Evolutionary conservation across 768 basidiomycete species (phyloP), one percentile per base, ranked within the genome.

Genomic region (Termitomyces bulborhizus): DNA sequence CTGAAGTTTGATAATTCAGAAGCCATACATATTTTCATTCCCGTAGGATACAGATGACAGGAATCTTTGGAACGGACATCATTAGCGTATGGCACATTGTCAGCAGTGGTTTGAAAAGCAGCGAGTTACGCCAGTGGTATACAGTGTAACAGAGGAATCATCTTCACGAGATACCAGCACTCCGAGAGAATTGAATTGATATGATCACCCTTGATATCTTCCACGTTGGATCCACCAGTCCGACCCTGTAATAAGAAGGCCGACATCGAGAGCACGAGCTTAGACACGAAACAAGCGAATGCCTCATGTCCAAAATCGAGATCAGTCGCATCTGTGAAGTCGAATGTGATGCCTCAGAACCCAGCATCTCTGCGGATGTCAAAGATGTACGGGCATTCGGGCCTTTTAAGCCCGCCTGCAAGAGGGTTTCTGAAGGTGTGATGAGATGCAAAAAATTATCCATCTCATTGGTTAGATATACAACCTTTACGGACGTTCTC

Each of bases 281-380:
- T 92, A 91, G 15, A 88, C 78, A 21, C 81, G 73, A 69, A 84
- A 81, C n/a, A 21, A 21, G 83, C 89, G 62, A 93, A 89, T 36
- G 68, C 66, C 46, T 77, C 57, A 3, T 76, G 78, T 60, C 76
- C 74, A 55, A 88, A 76, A 56, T 83, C 72, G 16, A 82, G 47
- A n/a, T 67, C 66, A 37, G 67, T 55, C 9, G 73, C 76, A 53
- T 76, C 72, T 11, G 75, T 74, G 58, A 88, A 83, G 61, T 92
- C 88, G 58, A 91, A 93, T 65, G 93, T 91, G 51, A 94, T 71
- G 24, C 76, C 86, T 87, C 88, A 93, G 72, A 93, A 91, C 31
- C 84, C 79, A 34, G 92, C 93, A 18, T 82, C 82, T 9, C 93
- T 92, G 29, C 93, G 85, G 56, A 93, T 81, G 65, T 93, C 90